phyloP scores from a whole-genome alignment of 305 asterid species.

The Fraxinus ornus region DNA sequence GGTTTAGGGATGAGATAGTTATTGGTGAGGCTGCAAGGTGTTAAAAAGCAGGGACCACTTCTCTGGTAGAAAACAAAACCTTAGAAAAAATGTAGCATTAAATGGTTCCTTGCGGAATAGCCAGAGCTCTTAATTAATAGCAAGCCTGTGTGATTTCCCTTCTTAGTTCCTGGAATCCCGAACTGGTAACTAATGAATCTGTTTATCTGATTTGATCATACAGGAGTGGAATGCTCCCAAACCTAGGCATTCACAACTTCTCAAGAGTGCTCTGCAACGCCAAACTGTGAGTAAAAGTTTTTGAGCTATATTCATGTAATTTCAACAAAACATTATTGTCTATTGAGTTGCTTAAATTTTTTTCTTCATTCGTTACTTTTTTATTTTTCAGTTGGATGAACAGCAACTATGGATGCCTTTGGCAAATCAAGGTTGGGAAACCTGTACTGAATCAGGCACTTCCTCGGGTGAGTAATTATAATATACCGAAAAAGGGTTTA shows the following conservation, averaged over 20 bases:
- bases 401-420: slow-evolving; percentile 73
- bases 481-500: not conserved
- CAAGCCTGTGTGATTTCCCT: not conserved
- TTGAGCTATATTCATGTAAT: not conserved
- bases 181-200: not conserved
- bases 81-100: not conserved
- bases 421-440: slow-evolving; percentile 64
- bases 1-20: not conserved
- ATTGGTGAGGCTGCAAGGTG: not conserved
- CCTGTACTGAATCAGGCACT: slow-evolving; percentile 33
- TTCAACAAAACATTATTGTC: not conserved
- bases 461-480: slow-evolving; percentile 46
- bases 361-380: not conserved
- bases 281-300: slow-evolving; percentile 61
- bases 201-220: slow-evolving; percentile 18
- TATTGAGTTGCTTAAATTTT: not conserved
- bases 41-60: not conserved
- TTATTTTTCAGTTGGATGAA: slow-evolving; percentile 44
- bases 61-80: not conserved
- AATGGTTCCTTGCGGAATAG: not conserved
- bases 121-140: not conserved
- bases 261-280: slow-evolving; percentile 74
- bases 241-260: slow-evolving; percentile 76
- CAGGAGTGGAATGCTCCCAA: slow-evolving; percentile 71
- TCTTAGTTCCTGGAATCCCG: not conserved